Percentiles rank a stretch among this genome's conserved stretches.
Conservation (phyloP, 257 asterid genomes). For the Nicotiana attenuata region DNA sequence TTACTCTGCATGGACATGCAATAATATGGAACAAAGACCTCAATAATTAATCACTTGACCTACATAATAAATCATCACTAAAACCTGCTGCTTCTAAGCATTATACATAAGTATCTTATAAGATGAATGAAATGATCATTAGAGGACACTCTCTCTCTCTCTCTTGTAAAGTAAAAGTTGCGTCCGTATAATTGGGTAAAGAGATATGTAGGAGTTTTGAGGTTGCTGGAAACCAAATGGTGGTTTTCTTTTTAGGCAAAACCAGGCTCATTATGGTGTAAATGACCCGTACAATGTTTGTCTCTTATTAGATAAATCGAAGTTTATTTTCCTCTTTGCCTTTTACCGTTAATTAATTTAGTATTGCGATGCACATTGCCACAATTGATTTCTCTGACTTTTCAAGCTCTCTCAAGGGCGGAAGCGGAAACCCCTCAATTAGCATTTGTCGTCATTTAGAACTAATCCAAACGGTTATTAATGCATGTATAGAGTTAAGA, state of each 20-base stretch:
- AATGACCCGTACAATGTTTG: conserved; percentile 14
- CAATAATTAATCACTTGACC: conserved; percentile 33
- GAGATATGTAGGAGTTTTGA: conserved; percentile 6
- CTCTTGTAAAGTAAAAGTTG: conserved; percentile 20
- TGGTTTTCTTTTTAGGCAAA: conserved; percentile 1
- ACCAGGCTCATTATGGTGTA: conserved; percentile 18
- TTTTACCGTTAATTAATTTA: neutral
- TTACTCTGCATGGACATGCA: conserved; percentile 60
- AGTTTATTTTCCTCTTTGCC: neutral
- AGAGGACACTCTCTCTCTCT: conserved; percentile 1
- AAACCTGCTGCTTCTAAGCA: neutral
- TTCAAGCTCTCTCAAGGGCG: neutral
- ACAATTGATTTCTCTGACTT: neutral
- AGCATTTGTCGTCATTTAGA: neutral
- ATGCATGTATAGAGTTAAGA: neutral
- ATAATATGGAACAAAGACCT: conserved; percentile 21
- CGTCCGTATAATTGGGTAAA: conserved; percentile 7
- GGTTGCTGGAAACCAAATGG: neutral
- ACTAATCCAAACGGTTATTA: neutral
- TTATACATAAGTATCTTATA: neutral
- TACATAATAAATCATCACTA: neutral
- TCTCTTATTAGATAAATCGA: neutral
- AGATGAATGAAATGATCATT: conserved; percentile 9
- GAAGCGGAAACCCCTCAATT: neutral
- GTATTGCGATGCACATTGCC: neutral